phyloP scores from a whole-genome alignment of 1,284 basidiomycete genomes.

The Lignosus rhinocerotis region DNA sequence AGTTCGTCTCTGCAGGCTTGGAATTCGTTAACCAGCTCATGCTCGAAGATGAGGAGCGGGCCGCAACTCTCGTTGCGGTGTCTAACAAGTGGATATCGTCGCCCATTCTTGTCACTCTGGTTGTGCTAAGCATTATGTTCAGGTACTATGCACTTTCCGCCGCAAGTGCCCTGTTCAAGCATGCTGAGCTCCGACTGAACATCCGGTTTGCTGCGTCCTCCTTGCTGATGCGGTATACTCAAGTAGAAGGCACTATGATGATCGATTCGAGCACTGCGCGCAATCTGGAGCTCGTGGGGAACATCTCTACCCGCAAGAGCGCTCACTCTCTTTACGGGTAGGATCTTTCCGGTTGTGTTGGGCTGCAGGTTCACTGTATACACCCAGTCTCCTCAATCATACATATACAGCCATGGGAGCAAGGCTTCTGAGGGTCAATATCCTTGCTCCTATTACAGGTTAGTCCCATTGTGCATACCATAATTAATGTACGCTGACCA shows the following conservation, averaged over 20 bases:
- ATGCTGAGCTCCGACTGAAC: conserved; percentile 67
- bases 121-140: neutral
- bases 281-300: conserved; percentile 86
- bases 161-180: conserved; percentile 82
- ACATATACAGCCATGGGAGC: conserved; percentile 89
- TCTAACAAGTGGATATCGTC: conserved; percentile 70
- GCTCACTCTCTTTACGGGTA: conserved; percentile 76
- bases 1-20: conserved; percentile 51
- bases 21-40: conserved; percentile 77
- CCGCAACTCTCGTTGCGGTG: conserved; percentile 71
- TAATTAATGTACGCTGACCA: neutral
- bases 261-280: conserved; percentile 86
- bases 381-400: conserved; percentile 64
- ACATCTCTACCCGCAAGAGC: conserved; percentile 65
- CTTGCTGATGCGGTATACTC: conserved; percentile 77
- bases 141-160: conserved; percentile 91
- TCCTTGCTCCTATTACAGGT: conserved; percentile 85
- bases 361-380: neutral
- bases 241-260: conserved; percentile 88
- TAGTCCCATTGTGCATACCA: conserved; percentile 15
- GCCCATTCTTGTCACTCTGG: neutral
- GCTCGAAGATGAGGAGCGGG: conserved; percentile 74
- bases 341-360: conserved; percentile 12
- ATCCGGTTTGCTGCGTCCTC: conserved; percentile 70
- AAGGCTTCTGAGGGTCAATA: conserved; percentile 75